Evolutionary conservation across 257 asterid genomes (phyloP), one percentile per base, ranked within the genome.

Genomic region (Mitragyna speciosa): DNA sequence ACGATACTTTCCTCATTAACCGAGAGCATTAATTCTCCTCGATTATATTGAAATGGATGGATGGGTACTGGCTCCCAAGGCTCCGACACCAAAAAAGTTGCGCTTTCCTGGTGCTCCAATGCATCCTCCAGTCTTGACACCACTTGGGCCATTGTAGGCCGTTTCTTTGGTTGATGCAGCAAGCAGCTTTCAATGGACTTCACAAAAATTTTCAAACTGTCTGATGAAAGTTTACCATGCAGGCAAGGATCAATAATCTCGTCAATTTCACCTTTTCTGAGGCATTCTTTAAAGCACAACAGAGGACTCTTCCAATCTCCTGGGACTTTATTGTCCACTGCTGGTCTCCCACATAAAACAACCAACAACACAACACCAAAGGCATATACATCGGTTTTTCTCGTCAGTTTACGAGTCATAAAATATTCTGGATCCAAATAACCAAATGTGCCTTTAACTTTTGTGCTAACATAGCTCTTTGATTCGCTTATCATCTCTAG

Each of bases 81-180:
- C 41, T 36, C 41, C 41, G 41, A 36, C 41, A 36, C 41, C 41
- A 36, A 75, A 75, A 64, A 15, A 30, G 2, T 9, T 11, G 58
- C 0, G n/a, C 41, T 43, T 7, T 41, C n/a, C 43, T 82, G 82
- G 75, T n/a, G 30, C 81, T 77, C 82, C 76, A 80, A 33, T 14
- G 84, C 84, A 48, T 9, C 30, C 74, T 80, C 82, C 15, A 83
- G 87, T 54, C 72, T 80, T 31, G 43, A 73, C 15, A 80, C 83
- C 59, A 80, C 76, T 52, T 67, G 68, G 67, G 80, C 80, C 85
- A 82, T 82, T 24, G 74, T 49, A 63, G 85, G 82, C n/a, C 82
- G 85, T 77, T 65, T 51, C 20, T 56, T 28, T 20, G 82, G 82
- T 2, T 49, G 67, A 9, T 30, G 49, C 12, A 69, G 76, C 76